Evolutionary conservation across 345 rosid genomes (phyloP).

Genomic region (Triadica sebifera): DNA sequence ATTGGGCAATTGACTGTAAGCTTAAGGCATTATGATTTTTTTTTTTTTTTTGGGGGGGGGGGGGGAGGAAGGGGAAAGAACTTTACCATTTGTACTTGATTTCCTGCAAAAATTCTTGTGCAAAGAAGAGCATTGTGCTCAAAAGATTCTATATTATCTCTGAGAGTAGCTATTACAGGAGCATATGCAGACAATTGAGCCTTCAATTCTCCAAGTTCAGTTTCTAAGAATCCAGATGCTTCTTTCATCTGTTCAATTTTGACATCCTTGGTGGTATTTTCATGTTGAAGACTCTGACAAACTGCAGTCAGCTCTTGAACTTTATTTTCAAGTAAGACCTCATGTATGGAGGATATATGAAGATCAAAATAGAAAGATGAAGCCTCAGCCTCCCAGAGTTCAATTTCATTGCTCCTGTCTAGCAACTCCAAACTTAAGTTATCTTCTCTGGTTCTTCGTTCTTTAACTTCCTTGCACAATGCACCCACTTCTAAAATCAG

Average conservation of each 20-base stretch:
- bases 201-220: slow-evolving; percentile 26
- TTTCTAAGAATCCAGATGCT: slow-evolving; percentile 21
- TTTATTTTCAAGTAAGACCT: slow-evolving; percentile 55
- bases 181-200: slow-evolving; percentile 32
- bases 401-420: slow-evolving; percentile 73
- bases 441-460: slow-evolving; percentile 53
- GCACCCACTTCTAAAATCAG: slow-evolving; percentile 47
- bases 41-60: not conserved
- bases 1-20: not conserved
- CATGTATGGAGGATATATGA: slow-evolving; percentile 64
- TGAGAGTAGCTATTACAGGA: slow-evolving; percentile 23
- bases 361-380: slow-evolving; percentile 83
- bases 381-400: slow-evolving; percentile 90
- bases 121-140: slow-evolving; percentile 34
- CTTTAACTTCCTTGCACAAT: slow-evolving; percentile 49
- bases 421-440: slow-evolving; percentile 68
- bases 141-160: slow-evolving; percentile 24
- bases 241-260: slow-evolving; percentile 26
- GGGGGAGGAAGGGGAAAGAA: slow-evolving; percentile 5
- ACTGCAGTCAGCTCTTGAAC: slow-evolving; percentile 33
- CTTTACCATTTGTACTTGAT: slow-evolving; percentile 35
- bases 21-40: not conserved
- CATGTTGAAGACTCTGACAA: slow-evolving; percentile 23
- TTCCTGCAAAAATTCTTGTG: slow-evolving; percentile 24
- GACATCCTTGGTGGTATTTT: slow-evolving; percentile 24